These are phyloP conservation scores for Aspergillus vadensis DNA, from an alignment of 2,329 filamentous ascomycete species.

Conservation along the genomic window DNA sequence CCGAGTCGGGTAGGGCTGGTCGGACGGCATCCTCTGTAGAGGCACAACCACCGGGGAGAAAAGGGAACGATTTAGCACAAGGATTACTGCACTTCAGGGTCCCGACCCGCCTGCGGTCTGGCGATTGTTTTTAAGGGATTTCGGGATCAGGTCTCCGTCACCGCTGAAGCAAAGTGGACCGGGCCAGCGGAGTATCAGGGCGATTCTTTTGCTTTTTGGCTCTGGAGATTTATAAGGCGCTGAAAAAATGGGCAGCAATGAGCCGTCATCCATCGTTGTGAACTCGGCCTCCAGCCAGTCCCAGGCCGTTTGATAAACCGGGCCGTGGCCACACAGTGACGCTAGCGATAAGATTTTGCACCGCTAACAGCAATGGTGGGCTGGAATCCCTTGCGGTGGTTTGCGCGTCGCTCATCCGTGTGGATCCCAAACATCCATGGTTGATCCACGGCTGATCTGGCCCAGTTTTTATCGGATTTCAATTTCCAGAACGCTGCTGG, in stretches of 20 bases:
- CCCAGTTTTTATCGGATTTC: background rate
- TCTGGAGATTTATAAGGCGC: background rate
- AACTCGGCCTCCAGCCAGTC: background rate
- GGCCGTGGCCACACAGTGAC: background rate
- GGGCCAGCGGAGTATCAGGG: background rate
- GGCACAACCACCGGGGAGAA: background rate
- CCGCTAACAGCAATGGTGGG: background rate
- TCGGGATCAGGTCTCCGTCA: background rate
- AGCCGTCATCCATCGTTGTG: no score
- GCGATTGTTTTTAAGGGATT: background rate
- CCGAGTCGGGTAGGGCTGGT: constrained; percentile 3
- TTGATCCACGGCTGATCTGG: background rate
- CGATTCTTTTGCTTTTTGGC: background rate
- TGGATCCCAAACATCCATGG: constrained; percentile 4
- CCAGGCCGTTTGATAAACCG: background rate
- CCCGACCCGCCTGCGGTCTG: background rate
- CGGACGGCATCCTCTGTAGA: background rate
- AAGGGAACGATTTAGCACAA: background rate
- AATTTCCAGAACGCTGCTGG: background rate
- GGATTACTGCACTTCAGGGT: background rate
- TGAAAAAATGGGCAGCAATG: background rate
- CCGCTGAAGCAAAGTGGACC: background rate
- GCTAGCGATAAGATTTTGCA: constrained; percentile 4
- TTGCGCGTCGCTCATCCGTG: constrained; percentile 2
- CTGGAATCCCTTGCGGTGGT: constrained; percentile 6